Percentiles rank a stretch among this genome's conserved stretches.
Evolutionary conservation across 768 basidiomycete genomes (phyloP).

Genomic region (Boletus sp.): DNA sequence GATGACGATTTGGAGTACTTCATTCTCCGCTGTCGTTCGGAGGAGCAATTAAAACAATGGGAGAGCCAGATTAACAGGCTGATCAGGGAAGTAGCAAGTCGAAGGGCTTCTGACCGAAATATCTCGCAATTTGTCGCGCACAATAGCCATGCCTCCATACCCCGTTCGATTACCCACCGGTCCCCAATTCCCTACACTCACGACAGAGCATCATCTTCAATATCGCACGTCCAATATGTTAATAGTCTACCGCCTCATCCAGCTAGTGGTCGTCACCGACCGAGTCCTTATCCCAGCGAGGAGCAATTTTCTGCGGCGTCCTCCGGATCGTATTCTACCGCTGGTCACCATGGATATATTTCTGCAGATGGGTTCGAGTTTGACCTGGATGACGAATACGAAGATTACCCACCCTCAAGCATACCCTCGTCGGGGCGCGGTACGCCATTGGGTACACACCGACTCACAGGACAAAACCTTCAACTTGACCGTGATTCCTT

Average conservation of each 20-base stretch:
- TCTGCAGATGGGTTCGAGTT: constrained; percentile 69
- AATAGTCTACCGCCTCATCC: constrained; percentile 32
- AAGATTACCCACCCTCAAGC: constrained; percentile 62
- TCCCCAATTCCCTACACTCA: constrained; percentile 35
- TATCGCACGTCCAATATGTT: constrained; percentile 30
- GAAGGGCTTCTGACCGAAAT: constrained; percentile 65
- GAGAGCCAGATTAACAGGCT: constrained; percentile 84
- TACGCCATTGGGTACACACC: constrained; percentile 63
- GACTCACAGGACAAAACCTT: constrained; percentile 56
- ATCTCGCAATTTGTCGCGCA: constrained; percentile 48
- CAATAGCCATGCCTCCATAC: constrained; percentile 40
- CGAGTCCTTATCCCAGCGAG: constrained; percentile 39
- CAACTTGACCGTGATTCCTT: constrained; percentile 54
- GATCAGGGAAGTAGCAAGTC: constrained; percentile 70
- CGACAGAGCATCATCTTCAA: constrained; percentile 36
- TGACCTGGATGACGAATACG: constrained; percentile 71
- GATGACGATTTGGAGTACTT: constrained; percentile 93
- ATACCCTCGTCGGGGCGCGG: constrained; percentile 61
- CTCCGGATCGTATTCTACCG: constrained; percentile 29
- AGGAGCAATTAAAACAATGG: constrained; percentile 93
- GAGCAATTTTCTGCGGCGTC: constrained; percentile 34
- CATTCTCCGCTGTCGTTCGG: constrained; percentile 86
- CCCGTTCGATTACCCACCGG: constrained; percentile 34
- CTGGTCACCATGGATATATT: constrained; percentile 37
- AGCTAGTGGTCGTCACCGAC: constrained; percentile 33